Evolutionary conservation across 331 rosid species (phyloP), one percentile per base, ranked within the genome.

Genomic region (Quercus lobata): DNA sequence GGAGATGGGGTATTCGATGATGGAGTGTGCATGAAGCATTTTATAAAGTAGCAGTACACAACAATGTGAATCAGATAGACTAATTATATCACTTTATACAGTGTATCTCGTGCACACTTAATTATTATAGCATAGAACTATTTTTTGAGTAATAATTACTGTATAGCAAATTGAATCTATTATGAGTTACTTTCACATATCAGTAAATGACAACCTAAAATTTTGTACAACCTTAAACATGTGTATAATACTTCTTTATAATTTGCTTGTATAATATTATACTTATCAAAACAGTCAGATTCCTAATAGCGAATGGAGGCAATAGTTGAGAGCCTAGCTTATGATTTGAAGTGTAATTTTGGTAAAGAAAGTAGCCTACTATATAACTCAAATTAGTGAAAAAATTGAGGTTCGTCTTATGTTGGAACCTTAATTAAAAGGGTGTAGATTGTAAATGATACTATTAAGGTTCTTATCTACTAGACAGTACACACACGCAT

Each of bases 11-110:
- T 78, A 78, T 78, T 89, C 75, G 83, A 89, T 81, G 63, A 71
- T 80, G 86, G 86, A 84, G 88, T 88, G 84, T 87, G 91, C 84
- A 82, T 82, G 77, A 92, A 90, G 94, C 80, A 75, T 46, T 41
- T 76, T 72, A 66, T 76, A 83, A 80, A 81, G 87, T 80, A 78
- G 60, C 71, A 79, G 80, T 83, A 82, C 84, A 72, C 84, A 71
- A 87, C 82, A 81, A 81, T 81, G 68, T 78, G 81, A 58, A 79
- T 62, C 46, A 79, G 32, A 30, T 35, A 19, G 25, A 34, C 22
- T 66, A 37, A 79, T 78, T 22, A 88, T 79, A 70, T 79, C 81
- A 76, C 86, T 76, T 74, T 76, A 79, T 77, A 69, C 77, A 77
- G 80, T 81, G 78, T 68, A 21, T 72, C 86, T 85, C 86, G 89